These are phyloP conservation scores for Thelephora aurantiotincta DNA, from an alignment of 768 basidiomycete genomes.

Conservation along the genomic window DNA sequence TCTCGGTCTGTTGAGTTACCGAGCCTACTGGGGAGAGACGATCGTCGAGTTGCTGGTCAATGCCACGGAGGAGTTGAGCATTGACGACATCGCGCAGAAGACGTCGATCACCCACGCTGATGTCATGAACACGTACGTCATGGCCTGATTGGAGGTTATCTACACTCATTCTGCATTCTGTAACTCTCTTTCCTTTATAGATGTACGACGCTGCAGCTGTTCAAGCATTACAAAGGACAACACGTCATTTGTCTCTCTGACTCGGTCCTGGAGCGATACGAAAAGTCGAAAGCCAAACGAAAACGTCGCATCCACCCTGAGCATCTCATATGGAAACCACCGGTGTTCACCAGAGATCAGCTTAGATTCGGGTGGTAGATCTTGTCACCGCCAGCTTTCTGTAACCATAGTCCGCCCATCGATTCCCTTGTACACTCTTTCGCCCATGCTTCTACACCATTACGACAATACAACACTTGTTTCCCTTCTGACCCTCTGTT, in stretches of 20 bases:
- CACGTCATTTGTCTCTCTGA: constrained; percentile 90
- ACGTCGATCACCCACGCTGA: constrained; percentile 93
- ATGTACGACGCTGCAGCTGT: constrained; percentile 85
- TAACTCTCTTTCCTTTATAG: constrained; percentile 33
- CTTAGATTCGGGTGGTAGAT: constrained; percentile 50
- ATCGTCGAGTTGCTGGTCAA: constrained; percentile 82
- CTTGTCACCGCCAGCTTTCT: not conserved
- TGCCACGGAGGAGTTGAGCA: constrained; percentile 60
- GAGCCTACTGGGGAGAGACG: constrained; percentile 95
- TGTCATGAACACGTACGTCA: constrained; percentile 92
- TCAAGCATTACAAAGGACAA: constrained; percentile 92
- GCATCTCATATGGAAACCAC: constrained; percentile 87
- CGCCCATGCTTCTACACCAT: no score
- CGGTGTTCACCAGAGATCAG: constrained; percentile 82
- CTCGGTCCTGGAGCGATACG: constrained; percentile 80
- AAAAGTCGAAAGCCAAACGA: constrained; percentile 69
- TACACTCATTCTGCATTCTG: not conserved
- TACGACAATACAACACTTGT: no score
- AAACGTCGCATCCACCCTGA: constrained; percentile 69
- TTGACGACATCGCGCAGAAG: constrained; percentile 94
- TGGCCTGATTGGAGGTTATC: not conserved
- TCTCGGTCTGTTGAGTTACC: constrained; percentile 82
- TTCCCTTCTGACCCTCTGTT: no score
- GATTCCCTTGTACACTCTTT: no score
- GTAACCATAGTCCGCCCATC: not conserved